Evolutionary conservation across 495 filamentous ascomycete genomes (phyloP).

Genomic region (Lasiosphaeria hispida): DNA sequence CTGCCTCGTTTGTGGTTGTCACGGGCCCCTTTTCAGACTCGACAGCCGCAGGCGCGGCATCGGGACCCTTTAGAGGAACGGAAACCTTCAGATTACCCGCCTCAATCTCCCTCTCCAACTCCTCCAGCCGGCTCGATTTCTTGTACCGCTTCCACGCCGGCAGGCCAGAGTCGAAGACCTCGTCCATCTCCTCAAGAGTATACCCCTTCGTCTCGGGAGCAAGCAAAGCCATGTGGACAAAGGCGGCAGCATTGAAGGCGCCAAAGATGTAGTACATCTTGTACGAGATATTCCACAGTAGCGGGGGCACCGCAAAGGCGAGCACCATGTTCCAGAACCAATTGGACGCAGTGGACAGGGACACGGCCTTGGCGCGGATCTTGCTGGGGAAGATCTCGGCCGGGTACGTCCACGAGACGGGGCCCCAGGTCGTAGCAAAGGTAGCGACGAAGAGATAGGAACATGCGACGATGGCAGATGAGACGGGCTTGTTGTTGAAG

Average conservation of each 20-base stretch:
- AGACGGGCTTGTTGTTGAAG: constrained; percentile 45
- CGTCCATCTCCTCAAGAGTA: constrained; percentile 68
- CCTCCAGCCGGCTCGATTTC: constrained; percentile 47
- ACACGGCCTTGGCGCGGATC: constrained; percentile 67
- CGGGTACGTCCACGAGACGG: constrained; percentile 78
- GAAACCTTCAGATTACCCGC: constrained; percentile 37
- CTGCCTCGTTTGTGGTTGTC: no score
- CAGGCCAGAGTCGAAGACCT: constrained; percentile 55
- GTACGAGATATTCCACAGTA: constrained; percentile 55
- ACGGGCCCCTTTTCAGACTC: no score
- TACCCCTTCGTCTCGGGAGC: constrained; percentile 79
- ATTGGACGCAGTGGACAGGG: constrained; percentile 61
- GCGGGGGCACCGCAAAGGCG: constrained; percentile 59
- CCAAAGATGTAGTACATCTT: constrained; percentile 69
- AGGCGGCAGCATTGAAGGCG: constrained; percentile 65
- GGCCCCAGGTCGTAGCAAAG: constrained; percentile 76
- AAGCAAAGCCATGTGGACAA: constrained; percentile 66
- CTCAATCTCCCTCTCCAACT: constrained; percentile 52
- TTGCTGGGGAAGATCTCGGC: constrained; percentile 76
- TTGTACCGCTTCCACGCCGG: constrained; percentile 47
- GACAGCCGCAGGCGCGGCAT: no score
- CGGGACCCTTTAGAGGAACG: no score
- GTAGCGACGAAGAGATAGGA: constrained; percentile 74
- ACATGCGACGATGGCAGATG: constrained; percentile 58
- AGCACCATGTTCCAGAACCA: constrained; percentile 72